Conservation (phyloP, 805 yeast genomes). For the Sugiyamaella floridensis region DNA sequence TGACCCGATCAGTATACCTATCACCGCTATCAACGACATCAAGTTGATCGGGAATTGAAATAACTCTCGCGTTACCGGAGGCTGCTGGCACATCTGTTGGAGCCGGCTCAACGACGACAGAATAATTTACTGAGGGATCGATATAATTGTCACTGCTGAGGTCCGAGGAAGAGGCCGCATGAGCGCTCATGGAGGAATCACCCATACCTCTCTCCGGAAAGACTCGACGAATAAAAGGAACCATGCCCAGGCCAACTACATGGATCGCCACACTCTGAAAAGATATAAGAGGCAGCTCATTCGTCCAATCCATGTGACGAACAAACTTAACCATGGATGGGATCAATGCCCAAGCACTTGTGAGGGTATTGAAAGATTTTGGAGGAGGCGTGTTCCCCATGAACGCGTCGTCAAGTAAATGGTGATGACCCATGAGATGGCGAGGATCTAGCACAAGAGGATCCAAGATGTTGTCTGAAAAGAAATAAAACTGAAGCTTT, state of each 20-base stretch:
- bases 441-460: slow-evolving; percentile 2
- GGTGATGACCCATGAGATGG: background rate
- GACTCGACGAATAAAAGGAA: slow-evolving; percentile 24
- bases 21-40: background rate
- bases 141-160: slow-evolving; percentile 10
- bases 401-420: background rate
- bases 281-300: slow-evolving; percentile 21
- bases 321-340: slow-evolving; percentile 15
- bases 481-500: slow-evolving; percentile 4
- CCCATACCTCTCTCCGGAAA: slow-evolving; percentile 18
- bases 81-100: background rate
- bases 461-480: slow-evolving; percentile 6
- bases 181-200: slow-evolving; percentile 9
- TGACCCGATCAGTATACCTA: slow-evolving; percentile 4
- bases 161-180: slow-evolving; percentile 15
- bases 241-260: slow-evolving; percentile 26
- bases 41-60: slow-evolving; percentile 3
- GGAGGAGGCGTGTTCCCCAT: background rate
- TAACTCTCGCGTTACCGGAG: slow-evolving; percentile 2
- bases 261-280: slow-evolving; percentile 30
- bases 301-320: slow-evolving; percentile 25
- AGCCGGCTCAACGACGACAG: background rate
- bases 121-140: background rate
- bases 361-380: slow-evolving; percentile 17
- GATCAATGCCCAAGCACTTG: slow-evolving; percentile 19